Evolutionary conservation across 1,139 yeast genomes (phyloP).

Genomic region (Casaregolazyma suthepensis): DNA sequence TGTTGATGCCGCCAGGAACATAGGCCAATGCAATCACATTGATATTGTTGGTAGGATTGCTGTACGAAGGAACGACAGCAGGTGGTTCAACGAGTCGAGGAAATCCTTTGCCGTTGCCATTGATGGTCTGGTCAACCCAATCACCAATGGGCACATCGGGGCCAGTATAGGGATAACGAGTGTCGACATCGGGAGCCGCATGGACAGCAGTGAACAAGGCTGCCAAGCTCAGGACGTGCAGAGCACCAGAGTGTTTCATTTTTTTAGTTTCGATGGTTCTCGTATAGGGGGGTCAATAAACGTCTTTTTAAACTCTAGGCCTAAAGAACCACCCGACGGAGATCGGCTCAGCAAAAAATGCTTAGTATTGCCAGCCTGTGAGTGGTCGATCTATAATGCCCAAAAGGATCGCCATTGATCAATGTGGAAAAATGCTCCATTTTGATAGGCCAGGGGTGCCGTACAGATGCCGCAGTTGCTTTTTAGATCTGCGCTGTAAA

Average conservation of each 20-base stretch:
- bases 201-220: constrained; percentile 2
- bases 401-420: not conserved
- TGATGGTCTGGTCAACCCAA: constrained; percentile 13
- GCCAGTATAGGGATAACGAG: constrained; percentile 13
- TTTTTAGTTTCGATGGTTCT: not conserved
- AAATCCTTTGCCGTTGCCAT: constrained; percentile 16
- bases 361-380: not conserved
- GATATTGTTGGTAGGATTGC: constrained; percentile 14
- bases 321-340: not conserved
- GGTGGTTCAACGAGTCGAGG: constrained; percentile 14
- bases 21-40: constrained; percentile 14
- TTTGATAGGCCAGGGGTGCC: not conserved
- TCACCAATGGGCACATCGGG: constrained; percentile 15
- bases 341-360: not conserved
- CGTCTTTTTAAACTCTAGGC: not conserved
- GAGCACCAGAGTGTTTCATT: not conserved
- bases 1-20: constrained; percentile 13
- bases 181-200: constrained; percentile 13
- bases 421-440: not conserved
- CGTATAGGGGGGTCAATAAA: not conserved
- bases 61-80: constrained; percentile 11
- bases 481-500: not conserved
- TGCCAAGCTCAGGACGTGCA: not conserved
- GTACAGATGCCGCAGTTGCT: not conserved
- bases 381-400: not conserved